These are phyloP conservation scores for Saccharomycopsis sp. DNA, from an alignment of 805 yeast genomes.

Conservation along the genomic window DNA sequence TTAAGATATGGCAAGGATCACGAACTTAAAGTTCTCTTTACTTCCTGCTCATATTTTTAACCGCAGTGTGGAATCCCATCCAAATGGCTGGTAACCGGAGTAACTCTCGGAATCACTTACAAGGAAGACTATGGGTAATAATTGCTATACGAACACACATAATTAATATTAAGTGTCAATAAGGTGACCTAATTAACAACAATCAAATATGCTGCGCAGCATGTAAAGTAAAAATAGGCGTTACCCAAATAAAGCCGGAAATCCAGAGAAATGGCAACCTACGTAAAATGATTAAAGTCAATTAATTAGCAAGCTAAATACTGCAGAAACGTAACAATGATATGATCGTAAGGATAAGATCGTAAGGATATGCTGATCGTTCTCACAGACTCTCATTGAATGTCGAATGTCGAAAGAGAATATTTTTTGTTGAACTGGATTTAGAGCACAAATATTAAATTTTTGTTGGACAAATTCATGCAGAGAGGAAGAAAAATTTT, in stretches of 20 bases:
- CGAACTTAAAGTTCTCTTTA: too few species aligned
- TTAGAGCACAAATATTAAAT: background rate
- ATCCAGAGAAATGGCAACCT: conserved; percentile 1
- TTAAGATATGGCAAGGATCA: too few species aligned
- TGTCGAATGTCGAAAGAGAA: background rate
- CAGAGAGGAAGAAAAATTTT: background rate
- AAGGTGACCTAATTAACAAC: too few species aligned
- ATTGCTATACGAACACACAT: too few species aligned
- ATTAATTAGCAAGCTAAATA: background rate
- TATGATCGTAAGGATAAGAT: background rate
- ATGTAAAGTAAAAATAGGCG: too few species aligned
- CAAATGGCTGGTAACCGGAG: too few species aligned
- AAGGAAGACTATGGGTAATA: too few species aligned
- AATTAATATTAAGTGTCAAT: too few species aligned
- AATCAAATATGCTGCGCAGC: too few species aligned
- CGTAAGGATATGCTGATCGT: background rate
- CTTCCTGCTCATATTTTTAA: too few species aligned
- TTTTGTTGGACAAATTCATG: background rate
- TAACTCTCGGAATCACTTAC: too few species aligned
- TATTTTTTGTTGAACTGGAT: background rate
- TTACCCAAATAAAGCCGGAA: background rate
- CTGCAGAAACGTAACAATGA: background rate
- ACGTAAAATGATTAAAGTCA: background rate
- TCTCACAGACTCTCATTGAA: background rate
- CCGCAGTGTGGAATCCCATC: too few species aligned